Evolutionary conservation across 2,329 filamentous ascomycete genomes (phyloP).

Genomic region (Sporothrix globosa): DNA sequence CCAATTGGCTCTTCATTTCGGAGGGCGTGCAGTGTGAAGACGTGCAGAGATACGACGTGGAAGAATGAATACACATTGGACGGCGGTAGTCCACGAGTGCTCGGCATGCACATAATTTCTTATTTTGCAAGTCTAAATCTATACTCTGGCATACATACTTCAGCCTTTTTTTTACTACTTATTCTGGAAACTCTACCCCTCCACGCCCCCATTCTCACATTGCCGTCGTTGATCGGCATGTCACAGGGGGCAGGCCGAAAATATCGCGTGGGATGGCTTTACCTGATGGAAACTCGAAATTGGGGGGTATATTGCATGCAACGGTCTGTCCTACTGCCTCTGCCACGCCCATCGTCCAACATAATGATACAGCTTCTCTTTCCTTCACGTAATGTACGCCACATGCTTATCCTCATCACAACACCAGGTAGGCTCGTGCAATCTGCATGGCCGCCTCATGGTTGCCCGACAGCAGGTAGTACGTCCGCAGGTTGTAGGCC

Average conservation of each 20-base stretch:
- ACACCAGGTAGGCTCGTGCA: constrained; percentile 62
- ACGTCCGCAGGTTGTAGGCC: constrained; percentile 71
- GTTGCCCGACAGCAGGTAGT: constrained; percentile 69
- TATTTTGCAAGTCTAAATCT: background rate
- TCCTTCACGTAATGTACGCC: background rate
- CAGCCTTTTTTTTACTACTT: background rate
- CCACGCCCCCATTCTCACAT: background rate
- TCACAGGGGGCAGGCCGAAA: background rate
- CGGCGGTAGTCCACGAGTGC: background rate
- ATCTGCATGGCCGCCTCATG: constrained; percentile 61
- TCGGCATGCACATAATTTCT: background rate
- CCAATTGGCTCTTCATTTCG: constrained; percentile 24
- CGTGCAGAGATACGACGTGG: constrained; percentile 4
- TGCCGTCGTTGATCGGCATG: background rate
- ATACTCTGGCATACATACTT: too few species aligned
- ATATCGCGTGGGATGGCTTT: constrained; percentile 16
- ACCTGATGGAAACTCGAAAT: constrained; percentile 19
- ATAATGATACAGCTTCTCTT: background rate
- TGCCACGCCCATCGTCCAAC: background rate
- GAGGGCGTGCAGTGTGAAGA: background rate
- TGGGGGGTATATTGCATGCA: constrained; percentile 25
- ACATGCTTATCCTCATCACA: constrained; percentile 40
- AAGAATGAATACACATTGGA: background rate
- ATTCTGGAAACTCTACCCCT: background rate
- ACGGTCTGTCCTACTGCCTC: background rate